These are phyloP conservation scores for Penicillium hesseltinei DNA, from an alignment of 2,329 filamentous ascomycete genomes.

Conservation along the genomic window DNA sequence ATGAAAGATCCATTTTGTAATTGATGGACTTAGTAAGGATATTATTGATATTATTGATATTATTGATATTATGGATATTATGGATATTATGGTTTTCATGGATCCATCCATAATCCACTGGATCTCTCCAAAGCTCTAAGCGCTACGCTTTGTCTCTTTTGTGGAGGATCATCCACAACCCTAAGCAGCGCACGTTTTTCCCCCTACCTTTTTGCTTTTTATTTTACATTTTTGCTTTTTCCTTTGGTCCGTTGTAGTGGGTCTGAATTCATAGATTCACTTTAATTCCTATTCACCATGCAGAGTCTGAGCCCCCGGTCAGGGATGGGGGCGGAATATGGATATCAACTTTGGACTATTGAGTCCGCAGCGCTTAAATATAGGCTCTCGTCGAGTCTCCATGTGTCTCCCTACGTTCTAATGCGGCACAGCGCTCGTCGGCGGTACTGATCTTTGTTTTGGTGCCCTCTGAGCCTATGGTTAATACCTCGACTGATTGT, in stretches of 20 bases:
- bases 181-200: neutral
- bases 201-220: neutral
- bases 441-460: constrained; percentile 29
- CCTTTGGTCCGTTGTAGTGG: constrained; percentile 14
- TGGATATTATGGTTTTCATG: neutral
- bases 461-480: constrained; percentile 35
- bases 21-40: neutral
- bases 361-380: constrained; percentile 39
- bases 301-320: constrained; percentile 30
- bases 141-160: constrained; percentile 10
- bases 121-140: constrained; percentile 2
- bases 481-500: constrained; percentile 26
- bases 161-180: constrained; percentile 8
- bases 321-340: constrained; percentile 33
- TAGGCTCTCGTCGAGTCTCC: constrained; percentile 34
- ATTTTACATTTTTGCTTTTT: neutral
- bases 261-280: constrained; percentile 16
- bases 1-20: neutral
- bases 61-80: neutral
- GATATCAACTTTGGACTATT: constrained; percentile 26
- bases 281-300: constrained; percentile 19
- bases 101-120: neutral
- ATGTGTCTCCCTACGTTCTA: constrained; percentile 17
- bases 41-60: neutral
- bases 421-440: constrained; percentile 32